A percentile compares a stretch with the other conserved stretches of the same genome.
These are phyloP conservation scores for Theobroma cacao DNA, from an alignment of 345 rosid genomes.

Conservation along the genomic window DNA sequence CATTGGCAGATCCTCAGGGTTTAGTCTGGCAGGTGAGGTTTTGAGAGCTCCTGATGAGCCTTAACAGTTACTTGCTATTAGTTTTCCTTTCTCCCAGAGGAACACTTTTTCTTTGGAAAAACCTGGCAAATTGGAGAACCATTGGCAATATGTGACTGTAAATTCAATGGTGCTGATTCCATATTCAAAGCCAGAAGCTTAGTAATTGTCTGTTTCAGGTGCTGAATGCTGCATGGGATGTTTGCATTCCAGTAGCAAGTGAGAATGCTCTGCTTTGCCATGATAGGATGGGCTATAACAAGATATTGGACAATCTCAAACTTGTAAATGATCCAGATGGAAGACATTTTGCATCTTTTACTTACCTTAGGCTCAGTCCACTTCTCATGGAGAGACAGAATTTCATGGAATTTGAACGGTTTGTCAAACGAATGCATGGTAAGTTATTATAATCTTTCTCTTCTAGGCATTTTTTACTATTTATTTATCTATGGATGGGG, in stretches of 20 bases:
- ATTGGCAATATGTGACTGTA: neutral
- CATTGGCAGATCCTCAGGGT: conserved; percentile 72
- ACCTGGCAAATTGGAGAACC: neutral
- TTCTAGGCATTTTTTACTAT: neutral
- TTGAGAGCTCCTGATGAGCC: conserved; percentile 1
- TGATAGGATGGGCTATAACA: conserved; percentile 71
- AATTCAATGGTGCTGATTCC: neutral
- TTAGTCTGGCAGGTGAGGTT: conserved; percentile 82
- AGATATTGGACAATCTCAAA: conserved; percentile 70
- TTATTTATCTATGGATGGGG: neutral
- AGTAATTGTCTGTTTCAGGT: conserved; percentile 45
- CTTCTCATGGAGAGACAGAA: conserved; percentile 77
- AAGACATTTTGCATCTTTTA: conserved; percentile 70
- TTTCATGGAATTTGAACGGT: conserved; percentile 70
- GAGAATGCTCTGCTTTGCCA: conserved; percentile 79
- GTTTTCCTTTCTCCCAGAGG: neutral
- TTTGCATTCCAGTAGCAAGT: conserved; percentile 46
- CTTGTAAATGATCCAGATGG: conserved; percentile 82
- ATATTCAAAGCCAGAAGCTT: neutral
- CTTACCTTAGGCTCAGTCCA: conserved; percentile 72
- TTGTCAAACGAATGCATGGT: conserved; percentile 95
- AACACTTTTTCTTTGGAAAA: neutral
- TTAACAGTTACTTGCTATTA: conserved; percentile 19
- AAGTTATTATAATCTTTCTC: conserved; percentile 1
- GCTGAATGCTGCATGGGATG: conserved; percentile 93